A percentile compares a stretch with the other conserved stretches of the same genome.
Conservation (phyloP, 192 early-diverging fungal genomes). For the Backusella parvicylindrica region DNA sequence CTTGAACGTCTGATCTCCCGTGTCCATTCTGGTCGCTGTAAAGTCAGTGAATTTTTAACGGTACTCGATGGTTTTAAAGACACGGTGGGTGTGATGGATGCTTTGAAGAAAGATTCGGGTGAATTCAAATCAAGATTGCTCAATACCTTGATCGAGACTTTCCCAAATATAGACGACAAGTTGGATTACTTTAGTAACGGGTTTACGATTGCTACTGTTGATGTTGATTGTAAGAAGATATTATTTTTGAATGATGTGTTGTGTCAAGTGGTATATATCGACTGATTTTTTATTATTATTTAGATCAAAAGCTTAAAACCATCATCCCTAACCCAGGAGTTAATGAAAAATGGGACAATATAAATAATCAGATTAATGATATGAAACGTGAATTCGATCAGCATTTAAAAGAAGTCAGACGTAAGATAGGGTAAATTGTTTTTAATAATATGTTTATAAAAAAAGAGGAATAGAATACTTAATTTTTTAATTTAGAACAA, state of each 20-base stretch:
- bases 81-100: constrained; percentile 33
- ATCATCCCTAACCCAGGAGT: constrained; percentile 68
- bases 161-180: constrained; percentile 54
- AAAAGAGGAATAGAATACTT: not conserved
- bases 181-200: constrained; percentile 71
- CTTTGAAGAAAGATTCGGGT: constrained; percentile 27
- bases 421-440: constrained; percentile 58
- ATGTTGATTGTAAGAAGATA: constrained; percentile 33
- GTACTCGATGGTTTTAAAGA: constrained; percentile 57
- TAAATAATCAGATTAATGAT: constrained; percentile 47
- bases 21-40: constrained; percentile 83
- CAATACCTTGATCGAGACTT: constrained; percentile 36
- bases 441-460: too few relatives aligned
- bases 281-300: not conserved
- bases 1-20: constrained; percentile 89
- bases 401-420: constrained; percentile 64
- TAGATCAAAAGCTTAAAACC: constrained; percentile 38
- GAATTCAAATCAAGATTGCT: constrained; percentile 60
- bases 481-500: constrained; percentile 32
- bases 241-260: not conserved
- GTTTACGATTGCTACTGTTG: constrained; percentile 26
- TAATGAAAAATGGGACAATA: constrained; percentile 79
- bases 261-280: too few relatives aligned
- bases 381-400: constrained; percentile 66
- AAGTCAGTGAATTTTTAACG: constrained; percentile 79